Percentiles rank a stretch among this genome's conserved stretches.
phyloP scores from a whole-genome alignment of 1,284 basidiomycete genomes.

The Coriolopsis trogii region DNA sequence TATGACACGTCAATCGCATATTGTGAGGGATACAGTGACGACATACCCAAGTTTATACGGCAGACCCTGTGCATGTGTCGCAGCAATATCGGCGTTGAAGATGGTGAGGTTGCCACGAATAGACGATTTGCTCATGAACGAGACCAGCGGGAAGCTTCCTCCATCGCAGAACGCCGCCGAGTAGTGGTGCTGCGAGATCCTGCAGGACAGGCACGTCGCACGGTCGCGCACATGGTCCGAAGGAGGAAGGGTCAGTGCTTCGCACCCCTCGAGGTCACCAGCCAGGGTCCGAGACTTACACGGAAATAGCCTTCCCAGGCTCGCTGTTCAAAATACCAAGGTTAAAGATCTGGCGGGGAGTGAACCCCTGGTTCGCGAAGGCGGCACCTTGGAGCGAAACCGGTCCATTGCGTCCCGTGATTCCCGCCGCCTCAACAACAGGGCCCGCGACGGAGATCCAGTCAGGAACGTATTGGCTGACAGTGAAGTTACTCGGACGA shows the following conservation, averaged over 20 bases:
- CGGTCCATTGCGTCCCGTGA: slow-evolving; percentile 27
- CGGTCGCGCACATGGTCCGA: not conserved
- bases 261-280: not conserved
- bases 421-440: slow-evolving; percentile 35
- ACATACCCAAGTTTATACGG: slow-evolving; percentile 61
- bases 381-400: slow-evolving; percentile 55
- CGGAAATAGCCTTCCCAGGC: slow-evolving; percentile 36
- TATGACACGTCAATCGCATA: not conserved
- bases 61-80: slow-evolving; percentile 49
- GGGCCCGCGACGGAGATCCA: slow-evolving; percentile 37
- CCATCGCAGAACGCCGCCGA: slow-evolving; percentile 59
- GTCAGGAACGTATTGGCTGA: slow-evolving; percentile 56
- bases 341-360: slow-evolving; percentile 52
- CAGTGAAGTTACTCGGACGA: slow-evolving; percentile 46
- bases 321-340: slow-evolving; percentile 36
- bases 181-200: slow-evolving; percentile 67
- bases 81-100: slow-evolving; percentile 53
- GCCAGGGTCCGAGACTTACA: slow-evolving; percentile 29
- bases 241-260: too few relatives aligned
- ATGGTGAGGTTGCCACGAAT: slow-evolving; percentile 59
- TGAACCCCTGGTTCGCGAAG: slow-evolving; percentile 60
- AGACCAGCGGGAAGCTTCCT: slow-evolving; percentile 50
- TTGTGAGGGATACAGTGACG: not conserved
- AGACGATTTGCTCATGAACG: slow-evolving; percentile 62
- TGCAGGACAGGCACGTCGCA: slow-evolving; percentile 29